Percentiles rank a stretch among this genome's conserved stretches.
Conservation (phyloP, 2,329 filamentous ascomycete genomes). For the Botryotinia globosa region DNA sequence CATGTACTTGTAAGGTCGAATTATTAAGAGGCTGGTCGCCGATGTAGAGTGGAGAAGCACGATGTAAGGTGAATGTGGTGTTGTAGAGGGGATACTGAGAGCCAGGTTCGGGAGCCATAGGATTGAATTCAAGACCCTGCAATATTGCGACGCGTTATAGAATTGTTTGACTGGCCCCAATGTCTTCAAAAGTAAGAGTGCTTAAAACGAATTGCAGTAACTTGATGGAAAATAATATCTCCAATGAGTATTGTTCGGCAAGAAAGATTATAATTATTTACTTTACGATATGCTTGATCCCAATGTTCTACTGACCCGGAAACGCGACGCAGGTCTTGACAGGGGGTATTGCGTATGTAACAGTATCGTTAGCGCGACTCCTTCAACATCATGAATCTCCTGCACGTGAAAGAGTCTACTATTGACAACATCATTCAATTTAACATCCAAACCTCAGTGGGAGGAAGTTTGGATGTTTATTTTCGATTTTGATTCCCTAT, state of each 20-base stretch:
- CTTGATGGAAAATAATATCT: not conserved
- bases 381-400: not conserved
- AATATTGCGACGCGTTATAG: not conserved
- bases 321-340: not conserved
- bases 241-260: not conserved
- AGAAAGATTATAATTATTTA: not conserved
- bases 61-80: conserved; percentile 45
- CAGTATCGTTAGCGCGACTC: not conserved
- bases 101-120: conserved; percentile 13
- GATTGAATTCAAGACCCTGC: not conserved
- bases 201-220: not conserved
- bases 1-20: conserved; percentile 40
- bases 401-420: not conserved
- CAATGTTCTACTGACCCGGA: not conserved
- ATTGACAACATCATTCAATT: not conserved
- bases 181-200: not conserved
- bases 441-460: not conserved
- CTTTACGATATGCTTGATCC: not conserved
- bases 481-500: not conserved
- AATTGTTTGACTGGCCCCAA: not conserved
- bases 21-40: conserved; percentile 39
- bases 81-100: conserved; percentile 45
- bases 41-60: conserved; percentile 47
- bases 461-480: not conserved
- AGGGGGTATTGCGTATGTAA: not conserved